phyloP scores from a whole-genome alignment of 345 rosid genomes.

The Arabis hirsuta region DNA sequence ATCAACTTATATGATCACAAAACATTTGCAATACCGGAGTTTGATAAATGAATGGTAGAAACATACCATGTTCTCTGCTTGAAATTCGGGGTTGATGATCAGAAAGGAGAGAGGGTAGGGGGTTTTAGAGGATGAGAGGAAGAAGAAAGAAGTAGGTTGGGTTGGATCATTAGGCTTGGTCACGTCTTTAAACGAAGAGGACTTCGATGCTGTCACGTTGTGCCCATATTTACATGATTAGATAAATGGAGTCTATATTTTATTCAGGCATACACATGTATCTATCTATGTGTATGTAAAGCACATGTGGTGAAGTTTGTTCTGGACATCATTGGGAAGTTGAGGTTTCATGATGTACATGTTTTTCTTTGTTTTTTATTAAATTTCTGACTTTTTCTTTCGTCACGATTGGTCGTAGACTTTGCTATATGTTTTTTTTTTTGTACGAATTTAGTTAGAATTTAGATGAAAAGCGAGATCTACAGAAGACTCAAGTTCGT shows the following conservation, averaged over 20 bases:
- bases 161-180: conserved; percentile 45
- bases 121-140: conserved; percentile 36
- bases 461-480: not conserved
- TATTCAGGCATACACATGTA: conserved; percentile 26
- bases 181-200: conserved; percentile 43
- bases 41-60: conserved; percentile 9
- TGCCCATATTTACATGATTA: conserved; percentile 31
- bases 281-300: conserved; percentile 12
- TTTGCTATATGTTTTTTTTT: not conserved
- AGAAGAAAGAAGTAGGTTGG: conserved; percentile 27
- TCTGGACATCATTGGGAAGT: conserved; percentile 34
- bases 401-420: conserved; percentile 30
- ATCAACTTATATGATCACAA: conserved; percentile 8
- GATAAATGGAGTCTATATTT: conserved; percentile 9
- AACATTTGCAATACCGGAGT: not conserved
- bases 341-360: conserved; percentile 48
- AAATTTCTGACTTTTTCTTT: conserved; percentile 25
- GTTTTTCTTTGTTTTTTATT: conserved; percentile 23
- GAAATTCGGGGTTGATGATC: conserved; percentile 22
- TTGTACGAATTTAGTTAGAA: not conserved
- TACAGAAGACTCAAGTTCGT: not conserved
- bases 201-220: conserved; percentile 49
- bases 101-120: conserved; percentile 26
- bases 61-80: conserved; percentile 38
- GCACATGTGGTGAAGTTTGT: conserved; percentile 41